A percentile compares a stretch with the other conserved stretches of the same genome.
These are phyloP conservation scores for Boletus vermiculosoides DNA, from an alignment of 768 basidiomycete genomes.

Conservation along the genomic window DNA sequence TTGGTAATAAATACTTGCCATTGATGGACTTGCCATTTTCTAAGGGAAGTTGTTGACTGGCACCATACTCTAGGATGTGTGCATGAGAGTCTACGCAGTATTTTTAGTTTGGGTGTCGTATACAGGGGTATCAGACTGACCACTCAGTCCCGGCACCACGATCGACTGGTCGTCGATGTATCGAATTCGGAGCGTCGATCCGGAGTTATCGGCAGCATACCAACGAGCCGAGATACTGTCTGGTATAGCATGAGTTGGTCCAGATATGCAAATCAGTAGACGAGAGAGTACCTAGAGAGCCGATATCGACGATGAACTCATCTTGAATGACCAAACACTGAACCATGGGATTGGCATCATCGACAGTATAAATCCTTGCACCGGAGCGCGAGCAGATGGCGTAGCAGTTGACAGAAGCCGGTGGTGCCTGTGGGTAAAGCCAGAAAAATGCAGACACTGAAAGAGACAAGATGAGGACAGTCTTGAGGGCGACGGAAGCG, in stretches of 20 bases:
- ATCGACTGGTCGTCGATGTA: conserved; percentile 57
- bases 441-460: conserved; percentile 12
- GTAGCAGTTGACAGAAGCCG: conserved; percentile 38
- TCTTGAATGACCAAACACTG: conserved; percentile 65
- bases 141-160: conserved; percentile 70
- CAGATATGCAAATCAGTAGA: not conserved
- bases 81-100: conserved; percentile 66
- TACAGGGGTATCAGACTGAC: conserved; percentile 38
- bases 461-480: conserved; percentile 8
- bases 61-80: conserved; percentile 78
- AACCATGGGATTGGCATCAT: conserved; percentile 45
- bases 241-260: conserved; percentile 22
- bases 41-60: conserved; percentile 59
- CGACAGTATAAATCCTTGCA: conserved; percentile 65
- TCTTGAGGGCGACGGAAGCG: not conserved
- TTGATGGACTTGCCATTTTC: conserved; percentile 57
- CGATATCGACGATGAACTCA: conserved; percentile 50
- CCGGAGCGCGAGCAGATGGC: conserved; percentile 60
- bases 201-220: conserved; percentile 27
- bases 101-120: not conserved
- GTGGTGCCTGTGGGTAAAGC: not conserved
- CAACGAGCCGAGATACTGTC: conserved; percentile 45
- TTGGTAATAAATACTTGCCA: conserved; percentile 38
- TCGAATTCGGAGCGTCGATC: conserved; percentile 39
- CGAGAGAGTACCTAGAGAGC: conserved; percentile 49